Conservation (phyloP, 2,329 filamentous ascomycete species). For the Purpureocillium lavendulum region DNA sequence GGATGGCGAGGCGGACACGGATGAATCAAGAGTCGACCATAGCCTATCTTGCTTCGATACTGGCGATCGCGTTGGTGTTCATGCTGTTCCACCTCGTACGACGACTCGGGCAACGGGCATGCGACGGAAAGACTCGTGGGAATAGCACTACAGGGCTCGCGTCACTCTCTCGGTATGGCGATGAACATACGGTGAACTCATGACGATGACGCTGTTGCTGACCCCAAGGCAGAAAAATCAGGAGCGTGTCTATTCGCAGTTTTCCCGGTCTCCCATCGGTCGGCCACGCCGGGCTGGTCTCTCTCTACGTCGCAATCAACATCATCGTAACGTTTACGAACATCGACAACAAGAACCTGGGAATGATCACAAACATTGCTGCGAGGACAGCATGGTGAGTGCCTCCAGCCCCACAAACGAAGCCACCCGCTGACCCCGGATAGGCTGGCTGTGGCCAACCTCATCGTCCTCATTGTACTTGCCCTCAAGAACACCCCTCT, state of each 20-base stretch:
- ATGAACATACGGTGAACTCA: neutral
- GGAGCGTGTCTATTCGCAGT: slow-evolving; percentile 17
- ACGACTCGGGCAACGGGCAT: neutral
- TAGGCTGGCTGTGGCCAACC: slow-evolving; percentile 35
- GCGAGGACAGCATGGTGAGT: slow-evolving; percentile 30
- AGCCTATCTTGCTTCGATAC: slow-evolving; percentile 4
- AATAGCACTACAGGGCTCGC: neutral
- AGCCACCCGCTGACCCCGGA: neutral
- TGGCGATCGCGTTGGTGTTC: slow-evolving; percentile 5
- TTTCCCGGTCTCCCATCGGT: slow-evolving; percentile 18
- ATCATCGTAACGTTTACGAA: slow-evolving; percentile 22
- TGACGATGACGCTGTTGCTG: too few relatives aligned
- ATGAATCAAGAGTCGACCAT: slow-evolving; percentile 5
- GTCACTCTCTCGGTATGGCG: slow-evolving; percentile 4
- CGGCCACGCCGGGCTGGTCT: slow-evolving; percentile 21
- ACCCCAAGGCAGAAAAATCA: slow-evolving; percentile 14
- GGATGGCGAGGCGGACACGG: neutral
- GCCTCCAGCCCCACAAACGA: too few relatives aligned
- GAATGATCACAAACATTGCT: slow-evolving; percentile 23
- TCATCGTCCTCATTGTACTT: slow-evolving; percentile 43
- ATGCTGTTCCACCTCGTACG: slow-evolving; percentile 3
- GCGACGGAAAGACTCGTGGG: neutral
- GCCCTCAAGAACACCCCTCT: slow-evolving; percentile 52
- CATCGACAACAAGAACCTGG: slow-evolving; percentile 20
- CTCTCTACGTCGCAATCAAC: slow-evolving; percentile 24